Conservation (phyloP, 306 rosid genomes). For the Prinsepia uniflora region DNA sequence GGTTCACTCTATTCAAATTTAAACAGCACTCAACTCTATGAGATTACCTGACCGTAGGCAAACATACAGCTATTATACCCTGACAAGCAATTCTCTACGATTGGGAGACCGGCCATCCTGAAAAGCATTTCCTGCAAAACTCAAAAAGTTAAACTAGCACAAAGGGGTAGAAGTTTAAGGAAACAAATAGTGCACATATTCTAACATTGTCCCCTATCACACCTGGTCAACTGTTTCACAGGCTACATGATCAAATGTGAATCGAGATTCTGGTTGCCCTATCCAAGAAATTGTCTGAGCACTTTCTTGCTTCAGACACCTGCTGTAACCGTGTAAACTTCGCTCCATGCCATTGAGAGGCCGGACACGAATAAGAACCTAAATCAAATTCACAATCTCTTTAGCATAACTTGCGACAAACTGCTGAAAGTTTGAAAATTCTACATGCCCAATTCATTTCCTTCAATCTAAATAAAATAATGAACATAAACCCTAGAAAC, state of each 20-base stretch:
- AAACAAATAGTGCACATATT: not conserved
- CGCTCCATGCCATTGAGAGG: constrained; percentile 88
- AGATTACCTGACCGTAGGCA: constrained; percentile 91
- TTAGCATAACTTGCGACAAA: constrained; percentile 26
- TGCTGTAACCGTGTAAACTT: constrained; percentile 54
- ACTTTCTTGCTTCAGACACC: constrained; percentile 87
- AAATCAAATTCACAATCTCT: constrained; percentile 11
- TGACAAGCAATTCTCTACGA: constrained; percentile 95
- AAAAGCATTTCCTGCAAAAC: constrained; percentile 76
- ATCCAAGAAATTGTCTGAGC: constrained; percentile 71
- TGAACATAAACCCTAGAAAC: not conserved
- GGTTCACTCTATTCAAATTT: not conserved
- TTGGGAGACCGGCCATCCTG: constrained; percentile 91
- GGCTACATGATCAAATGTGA: constrained; percentile 95
- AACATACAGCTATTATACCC: constrained; percentile 98
- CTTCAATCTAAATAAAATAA: not conserved
- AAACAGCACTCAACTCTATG: constrained; percentile 15
- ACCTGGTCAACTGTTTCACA: constrained; percentile 98
- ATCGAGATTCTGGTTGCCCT: constrained; percentile 83
- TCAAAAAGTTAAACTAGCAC: constrained; percentile 14
- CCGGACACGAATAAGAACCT: constrained; percentile 95
- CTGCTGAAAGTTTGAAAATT: constrained; percentile 8
- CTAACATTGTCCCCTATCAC: constrained; percentile 15
- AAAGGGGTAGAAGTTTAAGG: not conserved
- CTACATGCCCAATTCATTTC: not conserved